Conservation (phyloP, 2,329 filamentous ascomycete species). For the Seiridium unicorne region DNA sequence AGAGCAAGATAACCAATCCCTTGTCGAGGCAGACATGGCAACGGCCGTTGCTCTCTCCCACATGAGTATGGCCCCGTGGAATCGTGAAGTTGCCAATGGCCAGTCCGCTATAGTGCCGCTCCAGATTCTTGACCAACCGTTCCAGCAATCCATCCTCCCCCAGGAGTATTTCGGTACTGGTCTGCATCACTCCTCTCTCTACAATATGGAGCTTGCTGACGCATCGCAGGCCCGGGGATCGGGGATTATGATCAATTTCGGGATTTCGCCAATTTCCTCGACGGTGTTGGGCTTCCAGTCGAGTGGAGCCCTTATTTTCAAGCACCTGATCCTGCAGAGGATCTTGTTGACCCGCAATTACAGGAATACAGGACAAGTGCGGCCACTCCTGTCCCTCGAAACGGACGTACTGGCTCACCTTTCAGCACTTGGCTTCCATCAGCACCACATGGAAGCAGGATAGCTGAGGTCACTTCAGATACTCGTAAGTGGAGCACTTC, state of each 20-base stretch:
- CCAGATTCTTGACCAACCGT: conserved; percentile 3
- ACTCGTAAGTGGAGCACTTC: conserved; percentile 15
- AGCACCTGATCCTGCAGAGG: conserved; percentile 17
- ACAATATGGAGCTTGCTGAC: no score
- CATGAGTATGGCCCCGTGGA: conserved; percentile 4
- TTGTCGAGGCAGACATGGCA: conserved; percentile 25
- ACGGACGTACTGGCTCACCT: conserved; percentile 28
- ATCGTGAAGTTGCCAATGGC: neutral
- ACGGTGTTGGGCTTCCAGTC: neutral
- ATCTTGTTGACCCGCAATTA: conserved; percentile 18
- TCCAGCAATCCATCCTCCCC: conserved; percentile 7
- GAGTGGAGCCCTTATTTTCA: neutral
- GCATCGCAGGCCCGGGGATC: conserved; percentile 3
- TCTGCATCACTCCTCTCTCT: conserved; percentile 10
- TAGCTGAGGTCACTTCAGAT: conserved; percentile 19
- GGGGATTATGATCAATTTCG: conserved; percentile 31
- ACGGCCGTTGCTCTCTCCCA: conserved; percentile 30
- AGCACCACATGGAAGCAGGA: conserved; percentile 27
- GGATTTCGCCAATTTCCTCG: conserved; percentile 33
- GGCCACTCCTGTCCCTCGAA: conserved; percentile 9
- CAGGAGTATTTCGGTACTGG: conserved; percentile 17
- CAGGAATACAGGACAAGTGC: conserved; percentile 13
- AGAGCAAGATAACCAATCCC: conserved; percentile 24
- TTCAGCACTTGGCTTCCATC: conserved; percentile 37
- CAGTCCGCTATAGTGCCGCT: conserved; percentile 12